Evolutionary conservation across 192 early-diverging fungal genomes (phyloP).

Genomic region (Backusella morwellensis): DNA sequence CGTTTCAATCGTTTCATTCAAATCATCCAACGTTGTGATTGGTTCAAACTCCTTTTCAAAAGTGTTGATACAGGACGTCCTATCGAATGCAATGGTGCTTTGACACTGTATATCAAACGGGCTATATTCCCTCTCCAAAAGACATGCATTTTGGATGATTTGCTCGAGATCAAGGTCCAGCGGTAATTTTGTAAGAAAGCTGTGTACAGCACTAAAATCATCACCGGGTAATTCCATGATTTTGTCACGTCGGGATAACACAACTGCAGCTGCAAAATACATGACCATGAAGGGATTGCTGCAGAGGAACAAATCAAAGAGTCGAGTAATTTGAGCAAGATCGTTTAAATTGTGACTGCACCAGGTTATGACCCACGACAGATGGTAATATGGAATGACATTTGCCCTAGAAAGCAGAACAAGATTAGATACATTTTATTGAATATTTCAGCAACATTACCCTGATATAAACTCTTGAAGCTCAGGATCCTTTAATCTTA

Average conservation of each 20-base stretch:
- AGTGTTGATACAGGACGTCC: conserved; percentile 34
- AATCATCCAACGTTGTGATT: neutral
- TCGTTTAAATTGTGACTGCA: conserved; percentile 51
- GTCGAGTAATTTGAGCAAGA: conserved; percentile 39
- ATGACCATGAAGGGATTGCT: conserved; percentile 51
- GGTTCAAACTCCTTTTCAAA: neutral
- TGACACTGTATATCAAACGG: conserved; percentile 38
- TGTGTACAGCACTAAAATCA: conserved; percentile 47
- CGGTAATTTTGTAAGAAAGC: conserved; percentile 52
- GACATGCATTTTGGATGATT: conserved; percentile 32
- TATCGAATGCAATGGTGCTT: conserved; percentile 36
- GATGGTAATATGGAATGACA: conserved; percentile 49
- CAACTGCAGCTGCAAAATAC: conserved; percentile 46
- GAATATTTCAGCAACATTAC: conserved; percentile 20
- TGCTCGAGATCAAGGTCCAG: conserved; percentile 42
- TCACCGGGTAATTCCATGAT: conserved; percentile 40
- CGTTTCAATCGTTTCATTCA: neutral
- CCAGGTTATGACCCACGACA: conserved; percentile 66
- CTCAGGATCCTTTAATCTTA: conserved; percentile 43
- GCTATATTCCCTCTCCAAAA: conserved; percentile 36
- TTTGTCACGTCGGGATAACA: conserved; percentile 41
- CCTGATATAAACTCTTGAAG: conserved; percentile 41
- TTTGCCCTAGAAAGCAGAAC: conserved; percentile 25
- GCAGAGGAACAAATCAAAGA: conserved; percentile 53
- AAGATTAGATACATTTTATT: neutral